Percentiles rank a stretch among this genome's conserved stretches.
These are phyloP conservation scores for Parsonsia alboflavescens DNA, from an alignment of 257 asterid species.

Conservation along the genomic window DNA sequence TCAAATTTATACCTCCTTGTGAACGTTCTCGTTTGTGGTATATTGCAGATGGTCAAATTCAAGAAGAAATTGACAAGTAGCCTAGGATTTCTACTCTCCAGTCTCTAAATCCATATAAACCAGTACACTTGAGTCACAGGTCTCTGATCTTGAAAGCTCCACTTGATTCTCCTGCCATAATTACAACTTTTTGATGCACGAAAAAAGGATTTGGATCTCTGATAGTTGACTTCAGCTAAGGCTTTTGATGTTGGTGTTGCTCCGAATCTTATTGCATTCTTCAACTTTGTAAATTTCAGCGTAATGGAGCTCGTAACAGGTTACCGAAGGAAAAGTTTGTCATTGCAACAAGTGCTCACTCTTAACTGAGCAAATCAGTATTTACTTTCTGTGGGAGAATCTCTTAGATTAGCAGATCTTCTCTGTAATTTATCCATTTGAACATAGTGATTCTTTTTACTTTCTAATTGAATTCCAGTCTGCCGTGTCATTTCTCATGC, in stretches of 20 bases:
- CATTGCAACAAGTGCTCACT: conserved; percentile 2
- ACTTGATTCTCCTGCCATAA: conserved; percentile 1
- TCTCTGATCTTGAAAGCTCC: background rate
- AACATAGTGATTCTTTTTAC: conserved; percentile 4
- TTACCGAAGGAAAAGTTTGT: background rate
- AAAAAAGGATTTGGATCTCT: conserved; percentile 1
- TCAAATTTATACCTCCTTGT: background rate
- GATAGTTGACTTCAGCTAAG: background rate
- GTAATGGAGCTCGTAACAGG: background rate
- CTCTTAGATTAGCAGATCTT: background rate
- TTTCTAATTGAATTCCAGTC: background rate
- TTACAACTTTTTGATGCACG: background rate
- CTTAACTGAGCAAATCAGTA: background rate
- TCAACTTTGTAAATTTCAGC: conserved; percentile 1
- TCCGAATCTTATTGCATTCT: background rate
- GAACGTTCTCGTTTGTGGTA: background rate
- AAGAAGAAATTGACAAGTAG: conserved; percentile 63
- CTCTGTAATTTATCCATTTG: conserved; percentile 7
- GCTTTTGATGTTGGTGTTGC: background rate
- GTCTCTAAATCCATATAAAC: background rate
- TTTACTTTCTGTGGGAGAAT: background rate
- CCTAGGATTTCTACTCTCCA: background rate
- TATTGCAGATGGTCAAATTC: conserved; percentile 64
- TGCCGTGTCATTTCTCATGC: too few species aligned
- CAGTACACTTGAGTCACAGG: background rate